Conservation (phyloP, 768 basidiomycete genomes). For the Mycena rebaudengoi region DNA sequence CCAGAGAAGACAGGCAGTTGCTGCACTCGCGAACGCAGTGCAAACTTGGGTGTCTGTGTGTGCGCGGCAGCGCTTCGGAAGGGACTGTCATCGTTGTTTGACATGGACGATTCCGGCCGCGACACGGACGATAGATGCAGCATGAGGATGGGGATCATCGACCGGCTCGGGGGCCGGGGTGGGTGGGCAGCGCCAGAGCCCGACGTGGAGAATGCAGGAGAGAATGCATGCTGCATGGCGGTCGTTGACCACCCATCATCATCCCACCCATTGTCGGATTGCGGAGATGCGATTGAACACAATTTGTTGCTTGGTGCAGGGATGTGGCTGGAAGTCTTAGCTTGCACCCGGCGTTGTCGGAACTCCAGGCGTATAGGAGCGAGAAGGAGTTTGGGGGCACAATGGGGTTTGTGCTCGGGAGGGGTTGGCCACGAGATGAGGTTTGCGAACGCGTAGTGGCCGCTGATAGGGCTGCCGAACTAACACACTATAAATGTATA, state of each 20-base stretch:
- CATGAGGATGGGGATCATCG: conserved; percentile 83
- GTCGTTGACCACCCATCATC: conserved; percentile 48
- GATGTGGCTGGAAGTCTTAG: conserved; percentile 84
- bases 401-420: conserved; percentile 41
- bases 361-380: conserved; percentile 45
- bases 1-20: conserved; percentile 64
- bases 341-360: conserved; percentile 64
- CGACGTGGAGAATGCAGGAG: conserved; percentile 64
- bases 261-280: conserved; percentile 54
- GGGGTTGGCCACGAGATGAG: conserved; percentile 37
- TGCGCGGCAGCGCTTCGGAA: conserved; percentile 55
- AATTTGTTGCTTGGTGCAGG: conserved; percentile 66
- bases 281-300: conserved; percentile 57
- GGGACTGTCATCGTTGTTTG: conserved; percentile 59
- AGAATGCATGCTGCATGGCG: conserved; percentile 68
- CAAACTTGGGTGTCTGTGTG: conserved; percentile 76
- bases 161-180: conserved; percentile 81
- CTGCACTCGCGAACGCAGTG: conserved; percentile 65
- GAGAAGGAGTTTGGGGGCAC: conserved; percentile 68
- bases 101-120: conserved; percentile 76
- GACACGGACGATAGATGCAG: conserved; percentile 76
- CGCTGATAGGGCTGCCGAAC: no score
- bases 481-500: no score
- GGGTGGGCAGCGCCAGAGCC: conserved; percentile 55
- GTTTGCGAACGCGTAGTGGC: conserved; percentile 40